Percentiles rank a stretch among this genome's conserved stretches.
Evolutionary conservation across 1,284 basidiomycete genomes (phyloP).

Genomic region (Apiotrichum akiyoshidainum): DNA sequence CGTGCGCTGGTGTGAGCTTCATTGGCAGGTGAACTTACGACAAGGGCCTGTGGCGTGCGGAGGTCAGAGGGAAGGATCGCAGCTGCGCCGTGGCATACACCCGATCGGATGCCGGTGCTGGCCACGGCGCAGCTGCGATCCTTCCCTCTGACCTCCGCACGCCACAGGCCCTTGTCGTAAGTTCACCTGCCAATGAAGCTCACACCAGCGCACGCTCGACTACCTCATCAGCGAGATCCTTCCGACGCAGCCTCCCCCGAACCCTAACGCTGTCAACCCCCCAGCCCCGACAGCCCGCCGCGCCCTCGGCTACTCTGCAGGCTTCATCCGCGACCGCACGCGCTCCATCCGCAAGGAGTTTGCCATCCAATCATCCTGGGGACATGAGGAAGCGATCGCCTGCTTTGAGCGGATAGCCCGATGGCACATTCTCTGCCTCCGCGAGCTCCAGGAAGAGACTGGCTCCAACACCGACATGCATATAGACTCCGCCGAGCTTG

Average conservation of each 20-base stretch:
- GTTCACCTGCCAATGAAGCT: constrained; percentile 14
- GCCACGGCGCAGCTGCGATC: constrained; percentile 54
- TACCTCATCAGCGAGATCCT: constrained; percentile 86
- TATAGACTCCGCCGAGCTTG: constrained; percentile 44
- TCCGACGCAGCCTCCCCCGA: constrained; percentile 53
- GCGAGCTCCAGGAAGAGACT: constrained; percentile 59
- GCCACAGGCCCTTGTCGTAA: constrained; percentile 72
- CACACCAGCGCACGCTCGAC: constrained; percentile 70
- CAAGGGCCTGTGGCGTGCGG: constrained; percentile 78
- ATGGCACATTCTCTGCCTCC: constrained; percentile 85
- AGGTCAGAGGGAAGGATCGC: constrained; percentile 84
- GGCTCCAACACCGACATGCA: constrained; percentile 47
- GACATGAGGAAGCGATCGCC: constrained; percentile 69
- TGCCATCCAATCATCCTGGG: constrained; percentile 83
- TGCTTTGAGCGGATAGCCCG: constrained; percentile 90
- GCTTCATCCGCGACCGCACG: constrained; percentile 87
- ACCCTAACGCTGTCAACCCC: constrained; percentile 23
- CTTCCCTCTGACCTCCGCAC: constrained; percentile 90
- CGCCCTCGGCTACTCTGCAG: constrained; percentile 56
- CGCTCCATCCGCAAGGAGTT: constrained; percentile 90
- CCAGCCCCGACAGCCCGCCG: constrained; percentile 45
- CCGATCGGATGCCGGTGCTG: constrained; percentile 72
- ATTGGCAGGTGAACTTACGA: constrained; percentile 53
- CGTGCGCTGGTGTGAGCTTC: constrained; percentile 59
- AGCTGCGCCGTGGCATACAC: constrained; percentile 66